Evolutionary conservation across 164 flowering plant genomes (phyloP), one percentile per base, ranked within the genome.

Genomic region (Litsea cubeba): DNA sequence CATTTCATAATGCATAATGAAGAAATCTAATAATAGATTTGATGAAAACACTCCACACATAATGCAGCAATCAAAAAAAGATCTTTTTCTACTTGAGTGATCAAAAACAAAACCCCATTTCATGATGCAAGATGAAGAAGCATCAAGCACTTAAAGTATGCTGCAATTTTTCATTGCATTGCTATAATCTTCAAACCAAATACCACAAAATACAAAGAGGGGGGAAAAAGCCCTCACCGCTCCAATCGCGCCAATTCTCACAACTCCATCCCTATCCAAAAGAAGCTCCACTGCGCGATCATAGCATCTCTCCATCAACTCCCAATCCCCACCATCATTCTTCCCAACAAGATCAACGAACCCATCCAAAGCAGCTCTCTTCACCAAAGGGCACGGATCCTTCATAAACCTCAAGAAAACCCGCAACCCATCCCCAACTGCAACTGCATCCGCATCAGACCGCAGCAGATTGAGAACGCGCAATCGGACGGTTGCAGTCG

Each of bases 381-480:
- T 82, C 75, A 93, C 87, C 20, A 73, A 66, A 5, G 99, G 97
- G 80, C 84, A 91, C 6, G 95, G 90, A 71, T 95, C 98, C 83
- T 82, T 85, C 7, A 87, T 85, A 74, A 91, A 90, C 72, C 90
- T 90, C 24, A 93, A 69, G 5, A 91, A 78, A 57, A 89, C 79
- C 32, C 76, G 68, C 28, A 87, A 71, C 74, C 81, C 62, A 12
- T 54, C 22, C 64, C 23, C 18, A 24, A 4, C 17, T 10, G 62
- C 20, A 24, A 7, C 35, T 17, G 50, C 78, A 72, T 2, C 46
- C 8, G 46, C 46, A 71, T 78, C 2, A 82, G 49, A 54, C 12
- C 26, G 49, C 63, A 76, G 63, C 46, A 72, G 64, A 20, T 51
- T 54, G 54, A 91, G 80, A 54, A 87, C 54, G 91, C 96, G 87